Conservation (phyloP, 2,329 filamentous ascomycete genomes). For the Penicillium fuscoglaucum region DNA sequence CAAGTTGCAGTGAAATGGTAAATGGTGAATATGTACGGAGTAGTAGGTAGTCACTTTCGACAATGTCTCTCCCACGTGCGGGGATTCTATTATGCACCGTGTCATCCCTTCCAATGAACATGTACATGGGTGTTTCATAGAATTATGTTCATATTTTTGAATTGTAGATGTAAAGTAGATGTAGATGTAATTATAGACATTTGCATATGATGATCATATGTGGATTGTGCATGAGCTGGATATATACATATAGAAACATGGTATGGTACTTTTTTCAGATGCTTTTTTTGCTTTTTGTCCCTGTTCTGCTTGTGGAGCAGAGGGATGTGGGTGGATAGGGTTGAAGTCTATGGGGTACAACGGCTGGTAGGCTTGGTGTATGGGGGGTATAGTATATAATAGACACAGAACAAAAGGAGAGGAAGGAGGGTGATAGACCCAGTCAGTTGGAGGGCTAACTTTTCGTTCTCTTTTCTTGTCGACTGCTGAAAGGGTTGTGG, state of each 20-base stretch:
- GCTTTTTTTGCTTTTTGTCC: background rate
- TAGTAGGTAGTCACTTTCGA: background rate
- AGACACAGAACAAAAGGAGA: background rate
- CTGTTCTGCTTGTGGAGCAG: background rate
- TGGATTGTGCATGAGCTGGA: background rate
- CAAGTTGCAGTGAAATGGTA: too few relatives aligned
- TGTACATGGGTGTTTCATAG: background rate
- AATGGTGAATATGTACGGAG: background rate
- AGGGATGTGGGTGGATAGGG: background rate
- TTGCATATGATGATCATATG: background rate
- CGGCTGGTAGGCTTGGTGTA: conserved; percentile 1
- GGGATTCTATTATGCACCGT: conserved; percentile 3
- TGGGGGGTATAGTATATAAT: conserved; percentile 7
- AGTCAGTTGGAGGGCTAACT: background rate
- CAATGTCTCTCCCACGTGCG: background rate
- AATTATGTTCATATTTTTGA: background rate
- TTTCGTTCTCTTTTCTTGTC: background rate
- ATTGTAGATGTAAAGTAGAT: background rate
- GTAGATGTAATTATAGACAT: background rate
- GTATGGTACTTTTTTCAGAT: background rate
- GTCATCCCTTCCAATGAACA: background rate
- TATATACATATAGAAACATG: conserved; percentile 2
- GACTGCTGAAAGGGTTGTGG: background rate
- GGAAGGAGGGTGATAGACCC: background rate
- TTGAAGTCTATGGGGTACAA: conserved; percentile 8